Conservation (phyloP, 495 filamentous ascomycete species). For the Viridothelium virens region DNA sequence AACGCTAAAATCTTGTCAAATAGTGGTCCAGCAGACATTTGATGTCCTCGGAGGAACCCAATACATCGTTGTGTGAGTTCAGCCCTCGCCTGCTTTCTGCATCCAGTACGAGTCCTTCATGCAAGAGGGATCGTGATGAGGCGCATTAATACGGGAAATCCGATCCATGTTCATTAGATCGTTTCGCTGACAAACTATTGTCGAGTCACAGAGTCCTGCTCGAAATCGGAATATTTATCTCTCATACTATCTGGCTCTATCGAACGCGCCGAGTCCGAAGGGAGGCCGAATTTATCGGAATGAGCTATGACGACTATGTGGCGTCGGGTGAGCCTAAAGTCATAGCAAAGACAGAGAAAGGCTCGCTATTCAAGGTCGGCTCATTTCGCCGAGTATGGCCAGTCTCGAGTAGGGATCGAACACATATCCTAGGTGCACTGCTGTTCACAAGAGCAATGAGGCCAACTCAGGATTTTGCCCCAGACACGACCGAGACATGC, state of each 20-base stretch:
- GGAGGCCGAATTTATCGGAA: slow-evolving; percentile 48
- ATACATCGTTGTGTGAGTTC: slow-evolving; percentile 56
- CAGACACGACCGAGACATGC: too few relatives aligned
- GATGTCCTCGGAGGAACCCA: slow-evolving; percentile 61
- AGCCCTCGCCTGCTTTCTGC: neutral
- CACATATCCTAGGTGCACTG: neutral
- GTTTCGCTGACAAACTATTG: neutral
- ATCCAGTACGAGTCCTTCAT: too few relatives aligned
- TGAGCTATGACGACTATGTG: slow-evolving; percentile 58
- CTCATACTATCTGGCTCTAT: slow-evolving; percentile 59
- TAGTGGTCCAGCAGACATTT: slow-evolving; percentile 60
- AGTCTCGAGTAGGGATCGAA: neutral
- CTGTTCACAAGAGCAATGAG: too few relatives aligned
- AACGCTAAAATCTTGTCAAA: neutral
- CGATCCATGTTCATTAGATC: neutral
- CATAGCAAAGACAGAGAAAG: neutral
- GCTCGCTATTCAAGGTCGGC: neutral
- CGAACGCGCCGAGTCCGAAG: slow-evolving; percentile 53
- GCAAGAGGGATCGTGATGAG: too few relatives aligned
- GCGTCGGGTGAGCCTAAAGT: slow-evolving; percentile 23
- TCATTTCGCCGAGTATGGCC: neutral
- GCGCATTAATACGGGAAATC: too few relatives aligned
- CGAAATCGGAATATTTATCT: slow-evolving; percentile 61
- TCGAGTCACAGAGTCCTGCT: slow-evolving; percentile 45
- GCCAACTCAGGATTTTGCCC: too few relatives aligned